phyloP scores from a whole-genome alignment of 305 asterid species.

The Solanum hybrid region DNA sequence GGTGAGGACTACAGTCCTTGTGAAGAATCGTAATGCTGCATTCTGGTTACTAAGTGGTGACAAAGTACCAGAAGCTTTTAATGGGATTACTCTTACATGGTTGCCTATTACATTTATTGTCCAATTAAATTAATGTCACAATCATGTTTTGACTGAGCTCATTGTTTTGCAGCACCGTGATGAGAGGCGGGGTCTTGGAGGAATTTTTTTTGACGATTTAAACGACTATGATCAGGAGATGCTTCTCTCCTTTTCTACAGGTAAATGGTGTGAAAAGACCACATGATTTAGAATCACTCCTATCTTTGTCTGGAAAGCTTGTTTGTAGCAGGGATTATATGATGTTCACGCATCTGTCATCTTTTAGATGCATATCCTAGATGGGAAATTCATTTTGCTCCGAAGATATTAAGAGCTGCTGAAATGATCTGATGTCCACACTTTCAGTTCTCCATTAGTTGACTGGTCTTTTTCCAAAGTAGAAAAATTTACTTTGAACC shows the following conservation, averaged over 20 bases:
- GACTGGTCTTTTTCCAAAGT: not conserved
- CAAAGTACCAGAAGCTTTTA: not conserved
- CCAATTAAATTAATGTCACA: not conserved
- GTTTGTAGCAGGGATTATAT: not conserved
- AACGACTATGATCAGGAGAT: conserved; percentile 87
- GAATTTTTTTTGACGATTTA: conserved; percentile 92
- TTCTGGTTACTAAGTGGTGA: not conserved
- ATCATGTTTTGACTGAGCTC: not conserved
- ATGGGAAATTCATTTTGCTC: not conserved
- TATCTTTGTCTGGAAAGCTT: not conserved
- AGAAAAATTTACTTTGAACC: not conserved
- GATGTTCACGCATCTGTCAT: not conserved
- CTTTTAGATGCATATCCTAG: not conserved
- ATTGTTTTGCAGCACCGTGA: conserved; percentile 69
- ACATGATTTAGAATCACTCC: not conserved
- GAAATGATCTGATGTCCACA: not conserved
- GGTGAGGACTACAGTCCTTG: not conserved
- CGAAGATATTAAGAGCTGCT: not conserved
- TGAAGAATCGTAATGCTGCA: not conserved
- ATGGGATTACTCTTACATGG: not conserved
- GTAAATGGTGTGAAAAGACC: conserved; percentile 33
- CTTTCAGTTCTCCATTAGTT: not conserved
- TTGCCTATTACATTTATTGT: not conserved
- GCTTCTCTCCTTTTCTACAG: conserved; percentile 94
- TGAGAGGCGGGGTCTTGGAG: conserved; percentile 99